phyloP scores from a whole-genome alignment of 169 alveolate species.

The Eimeria praecox region DNA sequence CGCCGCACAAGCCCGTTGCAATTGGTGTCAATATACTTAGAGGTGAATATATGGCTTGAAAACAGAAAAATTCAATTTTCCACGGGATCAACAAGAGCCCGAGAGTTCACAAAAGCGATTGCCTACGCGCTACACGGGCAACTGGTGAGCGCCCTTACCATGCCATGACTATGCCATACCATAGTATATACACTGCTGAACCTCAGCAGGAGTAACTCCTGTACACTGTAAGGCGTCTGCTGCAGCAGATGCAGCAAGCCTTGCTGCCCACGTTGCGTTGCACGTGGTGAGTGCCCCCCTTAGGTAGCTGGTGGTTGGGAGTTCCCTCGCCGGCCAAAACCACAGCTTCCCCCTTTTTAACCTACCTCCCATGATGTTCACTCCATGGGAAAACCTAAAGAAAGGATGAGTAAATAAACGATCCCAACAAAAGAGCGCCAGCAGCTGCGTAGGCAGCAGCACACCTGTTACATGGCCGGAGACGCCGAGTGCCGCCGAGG shows the following conservation, averaged over 20 bases:
- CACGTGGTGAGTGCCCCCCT: slow-evolving; percentile 79
- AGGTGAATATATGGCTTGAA: too few relatives aligned
- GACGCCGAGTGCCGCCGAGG: neutral
- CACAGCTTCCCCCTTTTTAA: slow-evolving; percentile 79
- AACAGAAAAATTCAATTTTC: too few relatives aligned
- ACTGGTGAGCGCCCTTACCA: slow-evolving; percentile 83
- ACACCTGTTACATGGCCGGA: neutral
- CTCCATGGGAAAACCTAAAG: neutral
- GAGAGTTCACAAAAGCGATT: neutral
- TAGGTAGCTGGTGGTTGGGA: slow-evolving; percentile 83
- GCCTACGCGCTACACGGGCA: slow-evolving; percentile 77
- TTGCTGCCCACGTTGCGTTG: slow-evolving; percentile 81
- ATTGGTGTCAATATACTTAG: neutral
- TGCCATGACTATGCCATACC: slow-evolving; percentile 83
- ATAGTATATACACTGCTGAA: slow-evolving; percentile 86
- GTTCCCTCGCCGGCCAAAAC: slow-evolving; percentile 83
- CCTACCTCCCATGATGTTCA: neutral
- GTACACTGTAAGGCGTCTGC: slow-evolving; percentile 79
- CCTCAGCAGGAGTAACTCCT: slow-evolving; percentile 73
- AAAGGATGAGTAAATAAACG: neutral
- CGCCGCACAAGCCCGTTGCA: neutral
- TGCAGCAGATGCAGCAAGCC: slow-evolving; percentile 81
- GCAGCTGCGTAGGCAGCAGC: neutral
- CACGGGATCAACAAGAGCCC: neutral
- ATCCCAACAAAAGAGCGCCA: neutral